Conservation (phyloP, 164 flowering plant species). For the Nymphaea thermarum region DNA sequence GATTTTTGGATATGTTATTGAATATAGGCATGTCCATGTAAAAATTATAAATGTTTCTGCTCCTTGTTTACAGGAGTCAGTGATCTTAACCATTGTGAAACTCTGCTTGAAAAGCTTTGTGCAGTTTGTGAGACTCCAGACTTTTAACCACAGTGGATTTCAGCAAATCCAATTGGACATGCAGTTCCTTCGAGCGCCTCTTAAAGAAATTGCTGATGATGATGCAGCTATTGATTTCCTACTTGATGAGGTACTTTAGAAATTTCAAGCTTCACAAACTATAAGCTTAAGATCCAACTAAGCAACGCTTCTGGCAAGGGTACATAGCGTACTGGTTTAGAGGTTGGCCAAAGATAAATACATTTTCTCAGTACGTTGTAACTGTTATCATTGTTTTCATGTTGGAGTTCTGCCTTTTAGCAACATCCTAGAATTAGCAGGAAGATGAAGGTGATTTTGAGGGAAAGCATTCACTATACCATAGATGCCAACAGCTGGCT, state of each 20-base stretch:
- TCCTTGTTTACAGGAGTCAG: conserved; percentile 58
- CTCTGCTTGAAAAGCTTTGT: conserved; percentile 89
- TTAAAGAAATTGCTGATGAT: conserved; percentile 72
- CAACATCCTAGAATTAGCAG: neutral
- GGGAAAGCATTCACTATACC: neutral
- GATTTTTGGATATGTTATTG: neutral
- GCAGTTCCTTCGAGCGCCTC: conserved; percentile 64
- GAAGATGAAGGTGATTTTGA: neutral
- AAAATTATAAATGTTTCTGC: conserved; percentile 4
- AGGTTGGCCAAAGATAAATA: too few species aligned
- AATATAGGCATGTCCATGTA: neutral
- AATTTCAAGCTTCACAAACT: neutral
- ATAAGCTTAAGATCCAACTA: too few species aligned
- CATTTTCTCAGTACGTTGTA: too few species aligned
- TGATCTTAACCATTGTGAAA: conserved; percentile 56
- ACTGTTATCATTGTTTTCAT: too few species aligned
- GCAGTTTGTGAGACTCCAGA: conserved; percentile 86
- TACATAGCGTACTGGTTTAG: too few species aligned
- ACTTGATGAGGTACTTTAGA: conserved; percentile 70
- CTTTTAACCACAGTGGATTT: conserved; percentile 91
- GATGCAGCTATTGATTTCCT: conserved; percentile 85
- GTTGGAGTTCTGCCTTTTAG: neutral
- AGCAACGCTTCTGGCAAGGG: neutral
- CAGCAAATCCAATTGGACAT: conserved; percentile 97
- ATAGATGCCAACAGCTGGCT: too few species aligned